phyloP scores from a whole-genome alignment of 2,329 filamentous ascomycete species.

The Colletotrichum eremochloae region DNA sequence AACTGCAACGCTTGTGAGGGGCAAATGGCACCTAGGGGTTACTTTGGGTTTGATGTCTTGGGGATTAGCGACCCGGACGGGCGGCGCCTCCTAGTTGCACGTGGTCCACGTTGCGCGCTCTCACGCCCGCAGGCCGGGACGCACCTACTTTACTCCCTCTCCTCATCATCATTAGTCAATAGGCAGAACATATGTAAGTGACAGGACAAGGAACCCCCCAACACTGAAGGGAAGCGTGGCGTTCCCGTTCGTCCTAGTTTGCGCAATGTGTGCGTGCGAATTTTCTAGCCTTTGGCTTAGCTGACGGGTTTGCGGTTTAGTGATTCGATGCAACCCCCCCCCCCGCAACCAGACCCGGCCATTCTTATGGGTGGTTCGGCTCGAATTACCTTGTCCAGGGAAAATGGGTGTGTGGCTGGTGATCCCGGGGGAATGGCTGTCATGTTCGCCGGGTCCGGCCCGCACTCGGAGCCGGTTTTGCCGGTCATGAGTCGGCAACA shows the following conservation, averaged over 20 bases:
- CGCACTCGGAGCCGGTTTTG: not conserved
- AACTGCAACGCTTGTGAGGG: not conserved
- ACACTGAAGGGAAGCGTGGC: not conserved
- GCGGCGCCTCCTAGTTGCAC: not conserved
- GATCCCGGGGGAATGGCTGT: not conserved
- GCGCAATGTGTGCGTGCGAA: not conserved
- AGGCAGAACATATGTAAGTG: not conserved
- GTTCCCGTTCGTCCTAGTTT: not conserved
- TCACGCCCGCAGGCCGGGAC: not conserved
- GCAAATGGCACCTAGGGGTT: not conserved
- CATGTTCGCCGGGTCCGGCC: not conserved
- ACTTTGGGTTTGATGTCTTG: too few relatives aligned
- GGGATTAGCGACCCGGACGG: slow-evolving; percentile 1
- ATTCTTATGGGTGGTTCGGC: slow-evolving; percentile 7
- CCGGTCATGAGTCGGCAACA: not conserved
- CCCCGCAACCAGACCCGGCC: not conserved
- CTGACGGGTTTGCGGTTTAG: not conserved
- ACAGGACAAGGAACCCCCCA: not conserved
- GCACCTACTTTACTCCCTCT: not conserved
- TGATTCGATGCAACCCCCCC: not conserved
- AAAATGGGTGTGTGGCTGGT: not conserved
- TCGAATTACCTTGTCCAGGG: not conserved
- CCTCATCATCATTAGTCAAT: not conserved
- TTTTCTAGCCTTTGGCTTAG: not conserved
- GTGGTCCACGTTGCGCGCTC: not conserved